Evolutionary conservation across 2,329 filamentous ascomycete genomes (phyloP).

Genomic region (Fusarium liriodendri): DNA sequence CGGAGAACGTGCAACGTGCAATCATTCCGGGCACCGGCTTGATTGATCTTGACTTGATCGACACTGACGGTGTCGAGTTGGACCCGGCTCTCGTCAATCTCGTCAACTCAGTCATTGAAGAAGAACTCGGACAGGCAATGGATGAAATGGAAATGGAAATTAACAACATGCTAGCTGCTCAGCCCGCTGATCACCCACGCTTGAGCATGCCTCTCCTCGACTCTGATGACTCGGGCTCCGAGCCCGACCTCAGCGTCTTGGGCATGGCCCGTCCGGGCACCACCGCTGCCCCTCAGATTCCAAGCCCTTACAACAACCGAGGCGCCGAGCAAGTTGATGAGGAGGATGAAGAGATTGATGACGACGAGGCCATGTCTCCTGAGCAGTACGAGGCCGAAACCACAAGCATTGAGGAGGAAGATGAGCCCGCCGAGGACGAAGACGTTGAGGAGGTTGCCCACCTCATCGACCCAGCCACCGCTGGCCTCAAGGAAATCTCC

Average conservation of each 20-base stretch:
- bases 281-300: constrained; percentile 42
- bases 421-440: constrained; percentile 50
- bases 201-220: constrained; percentile 52
- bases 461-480: constrained; percentile 65
- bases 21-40: neutral
- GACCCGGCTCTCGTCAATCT: neutral
- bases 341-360: constrained; percentile 34
- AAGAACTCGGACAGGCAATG: neutral
- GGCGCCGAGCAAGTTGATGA: constrained; percentile 27
- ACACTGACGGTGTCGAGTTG: neutral
- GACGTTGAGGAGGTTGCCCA: constrained; percentile 43
- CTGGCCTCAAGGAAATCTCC: constrained; percentile 82
- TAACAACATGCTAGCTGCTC: constrained; percentile 44
- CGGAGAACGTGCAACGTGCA: neutral
- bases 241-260: constrained; percentile 53
- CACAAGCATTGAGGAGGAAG: constrained; percentile 47
- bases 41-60: neutral
- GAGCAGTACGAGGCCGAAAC: constrained; percentile 49
- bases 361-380: constrained; percentile 42
- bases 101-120: neutral
- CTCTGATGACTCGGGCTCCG: constrained; percentile 51
- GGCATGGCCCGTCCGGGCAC: constrained; percentile 47
- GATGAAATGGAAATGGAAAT: neutral
- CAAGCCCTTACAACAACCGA: constrained; percentile 42
- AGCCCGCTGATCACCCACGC: constrained; percentile 44